Percentiles rank a stretch among this genome's conserved stretches.
These are phyloP conservation scores for Calophaca sinica DNA, from an alignment of 306 rosid genomes.

Conservation along the genomic window DNA sequence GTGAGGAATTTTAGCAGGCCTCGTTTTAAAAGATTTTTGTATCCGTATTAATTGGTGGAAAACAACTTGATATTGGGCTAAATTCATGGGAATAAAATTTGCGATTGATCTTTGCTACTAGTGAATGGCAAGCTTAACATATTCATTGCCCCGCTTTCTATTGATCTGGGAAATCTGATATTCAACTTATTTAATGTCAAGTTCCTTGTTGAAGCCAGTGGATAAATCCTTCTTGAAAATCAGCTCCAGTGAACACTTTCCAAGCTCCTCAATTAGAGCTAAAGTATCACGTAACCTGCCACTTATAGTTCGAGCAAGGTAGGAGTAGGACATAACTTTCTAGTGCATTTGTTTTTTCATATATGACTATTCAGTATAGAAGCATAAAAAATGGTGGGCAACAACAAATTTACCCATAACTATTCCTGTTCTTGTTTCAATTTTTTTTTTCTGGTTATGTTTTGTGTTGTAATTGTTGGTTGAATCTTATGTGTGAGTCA, in stretches of 20 bases:
- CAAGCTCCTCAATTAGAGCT: slow-evolving; percentile 45
- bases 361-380: no score
- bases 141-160: background rate
- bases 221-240: slow-evolving; percentile 55
- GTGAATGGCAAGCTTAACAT: background rate
- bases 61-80: background rate
- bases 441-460: no score
- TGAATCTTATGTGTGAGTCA: background rate
- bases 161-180: slow-evolving; percentile 32
- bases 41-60: no score
- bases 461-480: no score
- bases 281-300: slow-evolving; percentile 47
- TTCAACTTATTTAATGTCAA: slow-evolving; percentile 48
- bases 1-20: no score
- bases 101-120: slow-evolving; percentile 30
- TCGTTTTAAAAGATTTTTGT: no score
- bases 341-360: no score
- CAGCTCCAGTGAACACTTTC: slow-evolving; percentile 38
- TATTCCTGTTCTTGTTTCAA: no score
- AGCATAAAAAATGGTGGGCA: no score
- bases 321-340: slow-evolving; percentile 45
- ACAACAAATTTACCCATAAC: no score
- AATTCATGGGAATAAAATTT: no score
- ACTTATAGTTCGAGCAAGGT: slow-evolving; percentile 64
- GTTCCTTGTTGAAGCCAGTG: slow-evolving; percentile 57